phyloP scores from a whole-genome alignment of 2,329 filamentous ascomycete species.

The Thelonectria blattea region DNA sequence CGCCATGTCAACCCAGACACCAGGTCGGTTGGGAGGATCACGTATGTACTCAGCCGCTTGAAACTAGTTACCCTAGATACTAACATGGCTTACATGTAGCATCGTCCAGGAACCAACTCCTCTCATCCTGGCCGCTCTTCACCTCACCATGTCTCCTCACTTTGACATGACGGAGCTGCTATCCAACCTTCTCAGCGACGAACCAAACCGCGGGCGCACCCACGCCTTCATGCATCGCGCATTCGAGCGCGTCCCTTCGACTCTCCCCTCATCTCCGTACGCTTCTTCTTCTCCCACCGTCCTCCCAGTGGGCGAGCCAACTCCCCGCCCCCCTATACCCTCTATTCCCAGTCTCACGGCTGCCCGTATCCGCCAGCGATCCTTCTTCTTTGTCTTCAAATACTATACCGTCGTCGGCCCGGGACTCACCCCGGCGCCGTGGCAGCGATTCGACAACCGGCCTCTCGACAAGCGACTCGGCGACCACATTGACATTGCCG shows the following conservation, averaged over 20 bases:
- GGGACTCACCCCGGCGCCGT: slow-evolving; percentile 61
- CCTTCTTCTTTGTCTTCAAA: slow-evolving; percentile 69
- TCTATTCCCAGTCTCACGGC: slow-evolving; percentile 36
- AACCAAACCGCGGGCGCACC: slow-evolving; percentile 50
- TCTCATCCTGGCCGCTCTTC: slow-evolving; percentile 63
- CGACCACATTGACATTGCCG: slow-evolving; percentile 63
- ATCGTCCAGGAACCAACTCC: slow-evolving; percentile 67
- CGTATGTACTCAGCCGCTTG: slow-evolving; percentile 46
- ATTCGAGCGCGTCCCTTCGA: slow-evolving; percentile 43
- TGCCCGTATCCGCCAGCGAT: slow-evolving; percentile 57
- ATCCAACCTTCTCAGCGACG: slow-evolving; percentile 58
- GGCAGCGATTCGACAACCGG: slow-evolving; percentile 63
- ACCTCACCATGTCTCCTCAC: slow-evolving; percentile 60
- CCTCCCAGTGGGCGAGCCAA: slow-evolving; percentile 13
- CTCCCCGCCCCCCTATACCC: slow-evolving; percentile 5
- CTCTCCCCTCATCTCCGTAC: slow-evolving; percentile 22
- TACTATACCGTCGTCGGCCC: slow-evolving; percentile 67
- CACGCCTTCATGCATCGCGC: slow-evolving; percentile 57
- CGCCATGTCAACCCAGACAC: slow-evolving; percentile 45
- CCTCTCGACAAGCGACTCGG: slow-evolving; percentile 45
- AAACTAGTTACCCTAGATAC: not conserved
- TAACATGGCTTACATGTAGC: slow-evolving; percentile 39
- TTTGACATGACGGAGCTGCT: slow-evolving; percentile 70
- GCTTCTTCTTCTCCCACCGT: slow-evolving; percentile 23
- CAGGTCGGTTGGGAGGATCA: slow-evolving; percentile 61